Conservation (phyloP, 352 stramenopile species). For the Pilasporangium apinafurcum region DNA sequence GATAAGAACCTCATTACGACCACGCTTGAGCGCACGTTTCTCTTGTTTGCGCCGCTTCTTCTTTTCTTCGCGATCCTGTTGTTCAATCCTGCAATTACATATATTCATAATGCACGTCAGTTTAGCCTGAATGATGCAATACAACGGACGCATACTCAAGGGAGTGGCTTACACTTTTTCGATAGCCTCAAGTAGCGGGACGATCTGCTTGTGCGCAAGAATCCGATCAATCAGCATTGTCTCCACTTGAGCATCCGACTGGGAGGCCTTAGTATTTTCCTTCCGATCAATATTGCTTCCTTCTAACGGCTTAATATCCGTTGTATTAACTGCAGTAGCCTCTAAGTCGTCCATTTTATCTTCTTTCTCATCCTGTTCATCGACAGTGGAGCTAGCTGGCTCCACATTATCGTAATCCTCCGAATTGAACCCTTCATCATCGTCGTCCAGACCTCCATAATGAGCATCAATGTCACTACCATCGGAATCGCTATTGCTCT, state of each 20-base stretch:
- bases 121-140: background rate
- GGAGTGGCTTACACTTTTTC: conserved; percentile 19
- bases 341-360: conserved; percentile 1
- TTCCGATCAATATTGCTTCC: conserved; percentile 1
- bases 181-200: conserved; percentile 56
- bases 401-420: conserved; percentile 24
- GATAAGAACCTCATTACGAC: conserved; percentile 44
- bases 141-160: no score
- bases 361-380: background rate
- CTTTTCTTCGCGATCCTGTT: conserved; percentile 42
- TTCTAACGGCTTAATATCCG: background rate
- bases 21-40: conserved; percentile 57
- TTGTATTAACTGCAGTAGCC: background rate
- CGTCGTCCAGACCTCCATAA: conserved; percentile 4
- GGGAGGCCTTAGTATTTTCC: background rate
- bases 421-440: conserved; percentile 38
- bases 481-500: conserved; percentile 2
- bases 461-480: conserved; percentile 4
- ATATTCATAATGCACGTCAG: no score
- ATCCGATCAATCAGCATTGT: conserved; percentile 48
- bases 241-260: conserved; percentile 10
- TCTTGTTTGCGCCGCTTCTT: conserved; percentile 56
- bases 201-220: conserved; percentile 64
- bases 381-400: background rate
- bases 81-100: conserved; percentile 24